Percentiles rank a stretch among this genome's conserved stretches.
phyloP scores from a whole-genome alignment of 768 basidiomycete species.

The Russula griseocarnosa region DNA sequence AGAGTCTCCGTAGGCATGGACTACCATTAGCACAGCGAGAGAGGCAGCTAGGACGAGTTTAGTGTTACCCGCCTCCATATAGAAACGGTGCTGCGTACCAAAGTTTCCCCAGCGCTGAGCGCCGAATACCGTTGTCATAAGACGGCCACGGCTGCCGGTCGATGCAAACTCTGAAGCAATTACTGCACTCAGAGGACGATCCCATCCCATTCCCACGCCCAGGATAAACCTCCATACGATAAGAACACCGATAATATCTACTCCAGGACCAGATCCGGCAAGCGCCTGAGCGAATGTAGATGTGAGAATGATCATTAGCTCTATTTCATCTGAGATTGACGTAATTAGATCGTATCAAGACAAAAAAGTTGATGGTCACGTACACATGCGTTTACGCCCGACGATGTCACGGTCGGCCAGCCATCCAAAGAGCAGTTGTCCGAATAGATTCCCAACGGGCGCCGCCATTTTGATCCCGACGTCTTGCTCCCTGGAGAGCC shows the following conservation, averaged over 20 bases:
- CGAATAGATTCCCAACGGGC: slow-evolving; percentile 40
- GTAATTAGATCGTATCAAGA: neutral
- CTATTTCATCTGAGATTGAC: slow-evolving; percentile 51
- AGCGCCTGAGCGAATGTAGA: slow-evolving; percentile 77
- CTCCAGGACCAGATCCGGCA: slow-evolving; percentile 64
- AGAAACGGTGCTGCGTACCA: slow-evolving; percentile 36
- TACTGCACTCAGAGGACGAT: slow-evolving; percentile 80
- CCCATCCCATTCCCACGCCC: slow-evolving; percentile 85
- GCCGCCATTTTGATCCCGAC: slow-evolving; percentile 44
- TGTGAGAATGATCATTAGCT: slow-evolving; percentile 77
- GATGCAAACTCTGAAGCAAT: slow-evolving; percentile 88
- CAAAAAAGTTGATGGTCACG: slow-evolving; percentile 8
- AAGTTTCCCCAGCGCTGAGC: slow-evolving; percentile 89
- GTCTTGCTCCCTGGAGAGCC: slow-evolving; percentile 26
- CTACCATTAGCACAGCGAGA: slow-evolving; percentile 59
- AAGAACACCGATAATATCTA: slow-evolving; percentile 69
- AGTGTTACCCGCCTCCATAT: neutral
- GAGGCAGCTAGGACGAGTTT: slow-evolving; percentile 47
- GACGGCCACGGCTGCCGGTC: slow-evolving; percentile 68
- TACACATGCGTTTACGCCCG: slow-evolving; percentile 58
- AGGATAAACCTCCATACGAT: slow-evolving; percentile 82
- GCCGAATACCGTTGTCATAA: slow-evolving; percentile 87
- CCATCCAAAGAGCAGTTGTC: slow-evolving; percentile 45
- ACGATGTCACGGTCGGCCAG: slow-evolving; percentile 42
- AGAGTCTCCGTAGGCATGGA: slow-evolving; percentile 60